Evolutionary conservation across 2,329 filamentous ascomycete species (phyloP), one percentile per base, ranked within the genome.

Genomic region (Aureobasidium sp.): DNA sequence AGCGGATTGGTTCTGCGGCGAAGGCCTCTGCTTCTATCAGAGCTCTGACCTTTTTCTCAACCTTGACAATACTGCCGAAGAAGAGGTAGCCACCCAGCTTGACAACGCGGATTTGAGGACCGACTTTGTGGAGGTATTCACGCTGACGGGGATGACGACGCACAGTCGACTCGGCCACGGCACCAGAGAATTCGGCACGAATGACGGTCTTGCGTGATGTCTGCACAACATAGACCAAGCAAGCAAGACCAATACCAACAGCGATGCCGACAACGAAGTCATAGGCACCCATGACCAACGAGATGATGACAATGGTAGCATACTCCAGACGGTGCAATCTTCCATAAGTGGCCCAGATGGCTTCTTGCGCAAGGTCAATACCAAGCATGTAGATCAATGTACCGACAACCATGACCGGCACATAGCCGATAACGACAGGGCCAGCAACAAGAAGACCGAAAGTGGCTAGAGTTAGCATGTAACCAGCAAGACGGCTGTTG

Each of bases 11-110:
- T 59, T 87, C 83, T 66, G 84, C 79, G 29, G 80, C 79, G 71
- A 97, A 97, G 2, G 86, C 83, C 65, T 93, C 87, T 34, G 96
- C 91, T 32, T 92, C 87, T 51, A 97, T 87, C 36, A 97, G 78
- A 4, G 82, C 85, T 26, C 92, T 85, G 65, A 97, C 92, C 66
- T 88, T 88, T 65, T 90, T 89, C 74, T 99, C 94, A 0, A 99
- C 93, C 52, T 90, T 91, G 59, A 97, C 93, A 66, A 99, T 96
- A 2, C 92, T 97, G 17, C 94, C 94, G 68, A 99, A 99, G 79
- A 99, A 99, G n/a, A 99, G 83, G 71, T 93, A 97, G 0, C 94
- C 93, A 0, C 89, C 88, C 17, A 99, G 82, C 74, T 97, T 97
- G 70, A 96, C 88, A 55, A 97, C 87, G 63, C 90, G 88, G 37